phyloP scores from a whole-genome alignment of 73 alveolate genomes.

The Halteria grandinella region DNA sequence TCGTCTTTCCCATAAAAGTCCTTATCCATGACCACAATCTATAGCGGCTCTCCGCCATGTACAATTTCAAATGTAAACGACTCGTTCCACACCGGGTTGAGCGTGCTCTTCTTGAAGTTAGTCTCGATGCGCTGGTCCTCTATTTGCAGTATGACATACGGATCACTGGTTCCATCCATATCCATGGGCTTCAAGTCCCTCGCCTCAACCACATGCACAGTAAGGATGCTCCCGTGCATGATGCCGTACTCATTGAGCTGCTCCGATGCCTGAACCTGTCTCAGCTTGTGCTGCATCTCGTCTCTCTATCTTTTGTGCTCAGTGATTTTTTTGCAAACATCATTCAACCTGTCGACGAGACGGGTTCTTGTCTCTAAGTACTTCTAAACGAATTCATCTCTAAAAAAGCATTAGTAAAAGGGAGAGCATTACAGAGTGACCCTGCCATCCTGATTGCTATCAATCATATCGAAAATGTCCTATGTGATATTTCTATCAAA shows the following conservation, averaged over 20 bases:
- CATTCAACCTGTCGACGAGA: slow-evolving; percentile 21
- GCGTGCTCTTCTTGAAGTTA: slow-evolving; percentile 34
- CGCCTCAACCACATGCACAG: slow-evolving; percentile 73
- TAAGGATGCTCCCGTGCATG: slow-evolving; percentile 70
- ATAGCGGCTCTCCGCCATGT: slow-evolving; percentile 31
- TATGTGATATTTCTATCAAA: slow-evolving; percentile 51
- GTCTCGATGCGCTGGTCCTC: slow-evolving; percentile 52
- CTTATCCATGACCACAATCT: slow-evolving; percentile 62
- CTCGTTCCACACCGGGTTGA: slow-evolving; percentile 73
- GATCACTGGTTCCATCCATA: slow-evolving; percentile 69
- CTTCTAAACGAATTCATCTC: slow-evolving; percentile 42
- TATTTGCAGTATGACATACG: slow-evolving; percentile 54
- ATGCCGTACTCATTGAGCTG: slow-evolving; percentile 61
- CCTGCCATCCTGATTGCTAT: slow-evolving; percentile 45
- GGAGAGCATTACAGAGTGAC: slow-evolving; percentile 45
- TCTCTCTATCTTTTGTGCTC: slow-evolving; percentile 52
- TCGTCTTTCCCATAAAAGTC: slow-evolving; percentile 60
- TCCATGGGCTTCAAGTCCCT: slow-evolving; percentile 75
- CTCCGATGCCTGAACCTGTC: slow-evolving; percentile 55
- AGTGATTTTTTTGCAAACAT: slow-evolving; percentile 38
- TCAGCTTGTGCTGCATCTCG: slow-evolving; percentile 44
- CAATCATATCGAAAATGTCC: slow-evolving; percentile 46
- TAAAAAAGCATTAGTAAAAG: not conserved
- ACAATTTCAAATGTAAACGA: slow-evolving; percentile 58
- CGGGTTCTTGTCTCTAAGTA: slow-evolving; percentile 46